Conservation (phyloP, 352 stramenopile species). For the Globisporangium paddicum region DNA sequence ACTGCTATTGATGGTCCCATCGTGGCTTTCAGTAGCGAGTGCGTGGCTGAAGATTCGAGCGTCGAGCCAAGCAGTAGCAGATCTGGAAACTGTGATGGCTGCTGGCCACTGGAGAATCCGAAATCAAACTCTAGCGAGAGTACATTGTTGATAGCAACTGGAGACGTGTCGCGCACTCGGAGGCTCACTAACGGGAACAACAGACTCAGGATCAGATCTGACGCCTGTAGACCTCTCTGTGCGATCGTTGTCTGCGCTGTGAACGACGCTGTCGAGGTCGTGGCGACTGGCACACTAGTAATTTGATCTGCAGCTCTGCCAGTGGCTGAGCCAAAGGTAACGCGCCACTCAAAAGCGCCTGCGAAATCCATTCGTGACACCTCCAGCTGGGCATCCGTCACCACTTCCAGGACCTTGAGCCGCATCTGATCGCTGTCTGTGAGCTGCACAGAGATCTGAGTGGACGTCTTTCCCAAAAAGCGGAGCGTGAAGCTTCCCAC, state of each 20-base stretch:
- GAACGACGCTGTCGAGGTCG: constrained; percentile 1
- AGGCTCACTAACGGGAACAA: constrained; percentile 2
- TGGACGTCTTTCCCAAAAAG: not conserved
- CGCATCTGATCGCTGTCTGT: constrained; percentile 5
- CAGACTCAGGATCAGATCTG: constrained; percentile 4
- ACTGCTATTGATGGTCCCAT: not conserved
- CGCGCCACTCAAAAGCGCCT: constrained; percentile 14
- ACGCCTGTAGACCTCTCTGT: constrained; percentile 1
- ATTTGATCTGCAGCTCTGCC: not conserved
- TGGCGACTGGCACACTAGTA: not conserved
- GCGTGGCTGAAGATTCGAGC: not conserved
- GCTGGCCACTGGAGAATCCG: not conserved
- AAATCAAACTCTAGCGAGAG: constrained; percentile 9
- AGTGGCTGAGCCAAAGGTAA: constrained; percentile 12
- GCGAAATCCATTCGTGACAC: constrained; percentile 10
- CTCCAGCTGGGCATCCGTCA: constrained; percentile 7
- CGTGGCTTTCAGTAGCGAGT: not conserved
- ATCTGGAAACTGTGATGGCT: constrained; percentile 1
- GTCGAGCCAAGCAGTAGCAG: constrained; percentile 5
- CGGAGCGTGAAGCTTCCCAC: constrained; percentile 2
- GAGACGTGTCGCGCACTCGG: constrained; percentile 5
- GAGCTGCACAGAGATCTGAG: constrained; percentile 2
- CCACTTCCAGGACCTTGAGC: constrained; percentile 11
- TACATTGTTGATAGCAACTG: not conserved
- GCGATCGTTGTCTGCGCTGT: not conserved